Base-by-base conservation (phyloP, 2,329 filamentous ascomycete genomes). In the Nothophaeocryptopus gaeumannii region DNA sequence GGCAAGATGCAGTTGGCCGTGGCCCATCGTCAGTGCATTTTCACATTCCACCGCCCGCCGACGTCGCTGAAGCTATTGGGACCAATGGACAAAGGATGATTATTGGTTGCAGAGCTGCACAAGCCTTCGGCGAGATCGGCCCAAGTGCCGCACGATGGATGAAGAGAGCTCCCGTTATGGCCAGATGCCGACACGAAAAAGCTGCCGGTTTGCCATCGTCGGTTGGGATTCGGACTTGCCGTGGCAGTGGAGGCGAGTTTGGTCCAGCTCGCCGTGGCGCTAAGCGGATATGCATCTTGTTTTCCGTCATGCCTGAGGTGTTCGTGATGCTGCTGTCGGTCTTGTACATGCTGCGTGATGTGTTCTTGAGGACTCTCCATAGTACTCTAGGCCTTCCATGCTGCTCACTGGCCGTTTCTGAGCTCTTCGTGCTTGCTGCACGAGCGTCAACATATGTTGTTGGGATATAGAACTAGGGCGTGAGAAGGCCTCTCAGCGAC, bases 61-160 rank as follows among this genome's bases (percentile, higher is more conserved):
- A 51, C n/a, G 35, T 51, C 49, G 49, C 43, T 47, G 43, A 47
- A 42, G 43, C 43, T 29, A 36, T 42, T 41, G 43, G 32, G 30
- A 39, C 26, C n/a, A 33, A 35, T 37, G 41, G 15, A 51, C n/a
- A 14, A 30, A 11, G 37, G 20, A 16, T 20, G 20, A 14, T 39
- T 29, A 47, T 51, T 51, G 49, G 49, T 30, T 51, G 29, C 14
- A 14, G 38, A 30, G 42, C 15, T 10, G 26, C 16, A 35, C n/a
- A 20, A 35, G n/a, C 29, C 31, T 32, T 43, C 16, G 39, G 49
- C 49, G 49, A 51, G 20, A 12, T 47, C 49, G 42, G 48, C 37
- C 32, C 33, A 30, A 30, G 44, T 26, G 20, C 20, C 20, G 20
- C 20, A 26, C 20, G 20, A 26, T 26, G 7, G 20, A 26, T 26